Evolutionary conservation across 768 basidiomycete genomes (phyloP).

Genomic region (Psilocybe tampanensis): DNA sequence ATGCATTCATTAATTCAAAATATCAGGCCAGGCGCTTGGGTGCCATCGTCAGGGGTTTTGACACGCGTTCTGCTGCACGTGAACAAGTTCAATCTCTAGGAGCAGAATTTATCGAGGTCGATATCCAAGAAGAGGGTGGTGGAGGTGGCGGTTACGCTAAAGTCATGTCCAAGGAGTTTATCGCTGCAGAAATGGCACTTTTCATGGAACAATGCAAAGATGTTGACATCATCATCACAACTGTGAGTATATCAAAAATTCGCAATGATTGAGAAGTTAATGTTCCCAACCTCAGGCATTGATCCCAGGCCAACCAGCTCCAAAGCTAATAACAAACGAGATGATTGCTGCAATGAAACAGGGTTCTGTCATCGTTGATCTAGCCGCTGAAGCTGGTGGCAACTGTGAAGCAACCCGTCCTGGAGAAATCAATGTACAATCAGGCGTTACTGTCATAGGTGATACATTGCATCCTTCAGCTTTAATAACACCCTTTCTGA

Average conservation of each 20-base stretch:
- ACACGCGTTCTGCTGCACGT: constrained; percentile 81
- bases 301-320: constrained; percentile 86
- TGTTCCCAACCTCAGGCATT: constrained; percentile 51
- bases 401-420: constrained; percentile 85
- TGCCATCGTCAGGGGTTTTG: constrained; percentile 88
- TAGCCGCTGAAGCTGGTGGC: constrained; percentile 88
- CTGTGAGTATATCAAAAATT: constrained; percentile 42
- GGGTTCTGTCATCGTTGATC: constrained; percentile 86
- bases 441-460: constrained; percentile 87
- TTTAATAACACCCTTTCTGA: not conserved
- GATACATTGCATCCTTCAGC: constrained; percentile 8
- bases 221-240: constrained; percentile 88
- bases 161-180: constrained; percentile 88
- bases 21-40: constrained; percentile 76
- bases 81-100: constrained; percentile 92
- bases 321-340: constrained; percentile 81
- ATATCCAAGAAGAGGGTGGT: constrained; percentile 78
- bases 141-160: constrained; percentile 88
- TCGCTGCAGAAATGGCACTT: constrained; percentile 85
- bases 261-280: not conserved
- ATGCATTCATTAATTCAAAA: not conserved
- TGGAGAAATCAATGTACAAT: constrained; percentile 66
- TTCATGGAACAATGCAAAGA: constrained; percentile 89
- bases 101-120: constrained; percentile 87
- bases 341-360: constrained; percentile 93